Evolutionary conservation across 2,329 filamentous ascomycete genomes (phyloP).

Genomic region (Epichloe scottii): DNA sequence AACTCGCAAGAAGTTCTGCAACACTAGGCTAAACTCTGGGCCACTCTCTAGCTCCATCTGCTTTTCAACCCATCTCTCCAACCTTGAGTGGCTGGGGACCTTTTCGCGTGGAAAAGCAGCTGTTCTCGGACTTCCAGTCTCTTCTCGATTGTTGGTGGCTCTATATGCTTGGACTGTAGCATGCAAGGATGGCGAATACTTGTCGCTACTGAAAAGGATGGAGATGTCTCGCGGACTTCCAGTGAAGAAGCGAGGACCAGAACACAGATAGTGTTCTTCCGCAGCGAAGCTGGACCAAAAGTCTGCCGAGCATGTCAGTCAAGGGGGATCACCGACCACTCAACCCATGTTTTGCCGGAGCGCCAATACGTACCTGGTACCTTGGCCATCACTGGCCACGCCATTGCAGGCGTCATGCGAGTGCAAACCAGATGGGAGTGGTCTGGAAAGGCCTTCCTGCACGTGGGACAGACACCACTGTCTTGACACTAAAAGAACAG

Average conservation of each 20-base stretch:
- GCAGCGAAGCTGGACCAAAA: conserved; percentile 24
- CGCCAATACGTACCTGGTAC: conserved; percentile 20
- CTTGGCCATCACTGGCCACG: conserved; percentile 26
- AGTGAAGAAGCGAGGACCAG: conserved; percentile 23
- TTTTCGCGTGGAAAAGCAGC: conserved; percentile 25
- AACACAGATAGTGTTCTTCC: conserved; percentile 22
- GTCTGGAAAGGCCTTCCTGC: conserved; percentile 27
- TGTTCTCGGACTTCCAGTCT: conserved; percentile 19
- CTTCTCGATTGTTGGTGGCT: conserved; percentile 18
- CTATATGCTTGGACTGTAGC: conserved; percentile 27
- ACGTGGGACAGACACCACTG: conserved; percentile 29
- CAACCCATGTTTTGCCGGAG: background rate
- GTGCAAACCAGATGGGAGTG: conserved; percentile 28
- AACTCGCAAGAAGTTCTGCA: conserved; percentile 25
- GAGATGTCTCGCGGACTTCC: conserved; percentile 24
- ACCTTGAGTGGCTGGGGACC: conserved; percentile 22
- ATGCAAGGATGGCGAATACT: conserved; percentile 25
- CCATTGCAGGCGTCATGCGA: conserved; percentile 23
- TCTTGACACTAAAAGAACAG: conserved; percentile 23
- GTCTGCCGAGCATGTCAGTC: conserved; percentile 18
- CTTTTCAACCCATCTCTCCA: conserved; percentile 26
- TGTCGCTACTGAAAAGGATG: conserved; percentile 23
- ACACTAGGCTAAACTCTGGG: conserved; percentile 19
- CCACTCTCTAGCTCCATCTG: conserved; percentile 23
- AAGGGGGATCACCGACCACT: background rate